Percentiles rank a stretch among this genome's conserved stretches.
phyloP scores from a whole-genome alignment of 2,329 filamentous ascomycete genomes.

The Arthrobotrys pseudoclavata region DNA sequence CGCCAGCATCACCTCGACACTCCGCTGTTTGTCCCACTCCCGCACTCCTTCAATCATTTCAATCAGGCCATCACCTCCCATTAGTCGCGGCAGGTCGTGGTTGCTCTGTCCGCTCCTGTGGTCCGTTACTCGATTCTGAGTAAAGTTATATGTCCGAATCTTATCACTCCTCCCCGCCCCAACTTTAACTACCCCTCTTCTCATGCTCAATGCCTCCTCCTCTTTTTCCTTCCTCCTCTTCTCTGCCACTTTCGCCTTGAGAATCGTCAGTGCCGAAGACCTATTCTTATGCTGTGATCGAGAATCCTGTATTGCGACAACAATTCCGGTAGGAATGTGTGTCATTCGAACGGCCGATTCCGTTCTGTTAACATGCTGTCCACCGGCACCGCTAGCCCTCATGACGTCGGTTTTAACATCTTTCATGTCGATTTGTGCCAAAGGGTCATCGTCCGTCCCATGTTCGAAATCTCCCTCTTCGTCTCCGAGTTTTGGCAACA shows the following conservation, averaged over 20 bases:
- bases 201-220: conserved; percentile 79
- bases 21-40: conserved; percentile 80
- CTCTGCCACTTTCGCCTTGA: conserved; percentile 84
- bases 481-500: conserved; percentile 84
- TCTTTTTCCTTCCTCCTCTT: conserved; percentile 71
- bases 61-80: conserved; percentile 80
- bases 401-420: conserved; percentile 90
- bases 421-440: conserved; percentile 88
- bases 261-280: conserved; percentile 85
- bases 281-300: conserved; percentile 91
- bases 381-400: conserved; percentile 90
- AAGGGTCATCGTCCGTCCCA: conserved; percentile 79
- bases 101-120: conserved; percentile 85
- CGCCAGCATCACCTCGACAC: conserved; percentile 78
- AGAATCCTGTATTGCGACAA: conserved; percentile 92
- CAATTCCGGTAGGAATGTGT: conserved; percentile 86
- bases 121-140: conserved; percentile 83
- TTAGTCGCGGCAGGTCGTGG: conserved; percentile 83
- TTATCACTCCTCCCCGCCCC: conserved; percentile 93
- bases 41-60: conserved; percentile 82
- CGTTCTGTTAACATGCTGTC: conserved; percentile 98
- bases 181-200: conserved; percentile 82
- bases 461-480: conserved; percentile 67
- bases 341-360: conserved; percentile 95
- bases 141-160: conserved; percentile 86